Base-by-base conservation (phyloP, 257 asterid genomes). In the Perilla frutescens region DNA sequence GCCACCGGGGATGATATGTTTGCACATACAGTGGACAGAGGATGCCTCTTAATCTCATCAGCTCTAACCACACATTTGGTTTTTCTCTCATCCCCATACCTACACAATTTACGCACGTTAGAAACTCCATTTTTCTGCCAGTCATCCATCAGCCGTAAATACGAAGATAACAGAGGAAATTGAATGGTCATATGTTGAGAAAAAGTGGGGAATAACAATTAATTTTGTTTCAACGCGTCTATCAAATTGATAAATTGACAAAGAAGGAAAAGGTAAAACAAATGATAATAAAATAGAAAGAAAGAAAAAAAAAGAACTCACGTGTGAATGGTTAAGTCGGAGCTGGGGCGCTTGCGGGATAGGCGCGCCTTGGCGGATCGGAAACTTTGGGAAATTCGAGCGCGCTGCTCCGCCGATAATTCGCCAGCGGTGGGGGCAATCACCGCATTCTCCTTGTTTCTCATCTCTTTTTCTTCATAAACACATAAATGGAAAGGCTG, bases 281-380 rank as follows among this genome's bases (percentile, higher is more conserved):
- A 68, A 47, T 54, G 26, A 20, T 20, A 20, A 20, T 20, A 20
- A 20, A 20, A 20, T 20, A 20, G 26, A 20, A 20, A 20, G 26
- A 34, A 34, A 34, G 1, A 6, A 51, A 11, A 13, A 68, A 11
- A 13, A 68, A 41, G 39, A 71, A 36, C 86, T 71, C 75, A 90
- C 97, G 49, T 66, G 8, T 45, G 75, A 60, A 36, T 44, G 67
- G 51, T 44, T 31, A 70, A 45, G 9, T 72, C 80, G 60, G 59
- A 68, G 54, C 84, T 87, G 54, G 81, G 86, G 66, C 96, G 86
- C 82, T 94, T 94, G 67, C 97, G 93, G 13, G 81, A 76, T 50
- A 91, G 95, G 63, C 86, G 89, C 11, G 95, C 92, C 81, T 94
- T 94, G 34, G 97, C 99, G 48, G 95, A 88, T 82, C 88, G 85